A percentile compares a stretch with the other conserved stretches of the same genome.
phyloP scores from a whole-genome alignment of 2,329 filamentous ascomycete species.

The Fusarium armeniacum region DNA sequence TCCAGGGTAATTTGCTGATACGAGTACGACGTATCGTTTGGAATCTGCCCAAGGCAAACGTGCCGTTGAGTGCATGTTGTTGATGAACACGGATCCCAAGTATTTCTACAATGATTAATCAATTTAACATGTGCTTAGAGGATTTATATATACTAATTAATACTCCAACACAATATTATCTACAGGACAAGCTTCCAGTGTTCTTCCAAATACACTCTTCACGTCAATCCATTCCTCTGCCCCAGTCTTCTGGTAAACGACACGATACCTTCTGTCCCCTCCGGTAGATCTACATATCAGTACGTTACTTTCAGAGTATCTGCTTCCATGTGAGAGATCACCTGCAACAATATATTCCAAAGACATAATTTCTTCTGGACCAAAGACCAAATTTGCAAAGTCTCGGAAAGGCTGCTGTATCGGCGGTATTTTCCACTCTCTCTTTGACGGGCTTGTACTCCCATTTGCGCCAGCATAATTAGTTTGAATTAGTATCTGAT shows the following conservation, averaged over 20 bases:
- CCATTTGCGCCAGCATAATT: too few relatives aligned
- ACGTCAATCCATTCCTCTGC: slow-evolving; percentile 2
- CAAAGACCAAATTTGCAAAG: slow-evolving; percentile 1
- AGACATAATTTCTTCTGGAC: rapidly evolving
- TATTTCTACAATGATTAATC: not conserved
- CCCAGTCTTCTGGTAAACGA: not conserved
- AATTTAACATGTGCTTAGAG: too few relatives aligned
- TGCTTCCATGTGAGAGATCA: rapidly evolving
- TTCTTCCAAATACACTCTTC: not conserved
- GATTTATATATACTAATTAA: not conserved
- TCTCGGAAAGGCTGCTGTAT: not conserved
- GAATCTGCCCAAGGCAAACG: not conserved
- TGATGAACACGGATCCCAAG: too few relatives aligned
- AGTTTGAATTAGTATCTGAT: too few relatives aligned
- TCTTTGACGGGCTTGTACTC: too few relatives aligned
- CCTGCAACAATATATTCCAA: not conserved
- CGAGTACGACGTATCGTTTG: not conserved
- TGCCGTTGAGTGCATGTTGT: too few relatives aligned
- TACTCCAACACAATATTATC: slow-evolving; percentile 8
- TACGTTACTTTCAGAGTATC: not conserved
- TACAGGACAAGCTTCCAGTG: slow-evolving; percentile 1
- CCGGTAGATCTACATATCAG: not conserved
- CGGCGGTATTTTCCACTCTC: not conserved
- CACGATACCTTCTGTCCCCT: not conserved
- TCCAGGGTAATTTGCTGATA: too few relatives aligned